These are phyloP conservation scores for Talaromyces trachyspermus DNA, from an alignment of 495 filamentous ascomycete genomes.

Conservation along the genomic window DNA sequence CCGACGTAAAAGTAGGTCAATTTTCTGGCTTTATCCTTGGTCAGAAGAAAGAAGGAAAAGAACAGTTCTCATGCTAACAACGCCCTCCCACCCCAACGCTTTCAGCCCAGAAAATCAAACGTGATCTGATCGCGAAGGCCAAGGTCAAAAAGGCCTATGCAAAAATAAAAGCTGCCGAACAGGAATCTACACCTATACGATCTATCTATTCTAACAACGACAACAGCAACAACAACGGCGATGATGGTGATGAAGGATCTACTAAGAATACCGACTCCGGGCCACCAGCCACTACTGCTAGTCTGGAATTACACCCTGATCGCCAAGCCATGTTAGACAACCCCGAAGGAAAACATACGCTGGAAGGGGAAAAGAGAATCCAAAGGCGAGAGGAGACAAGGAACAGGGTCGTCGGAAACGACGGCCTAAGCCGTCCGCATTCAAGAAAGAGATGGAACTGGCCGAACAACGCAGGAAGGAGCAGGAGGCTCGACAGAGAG, in stretches of 20 bases:
- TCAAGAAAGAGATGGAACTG: conserved; percentile 63
- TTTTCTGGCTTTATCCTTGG: conserved; percentile 1
- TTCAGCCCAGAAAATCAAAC: conserved; percentile 85
- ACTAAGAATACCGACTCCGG: conserved; percentile 19
- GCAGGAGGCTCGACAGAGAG: conserved; percentile 51
- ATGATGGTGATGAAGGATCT: conserved; percentile 11
- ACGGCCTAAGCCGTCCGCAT: conserved; percentile 58
- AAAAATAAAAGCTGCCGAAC: conserved; percentile 68
- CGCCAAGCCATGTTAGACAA: conserved; percentile 44
- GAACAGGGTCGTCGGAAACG: conserved; percentile 21
- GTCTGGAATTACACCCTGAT: conserved; percentile 62
- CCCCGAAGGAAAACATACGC: too few species aligned
- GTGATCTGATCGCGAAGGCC: conserved; percentile 82
- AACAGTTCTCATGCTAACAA: too few species aligned
- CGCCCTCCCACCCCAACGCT: too few species aligned
- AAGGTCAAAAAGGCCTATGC: conserved; percentile 90
- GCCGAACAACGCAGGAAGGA: conserved; percentile 60
- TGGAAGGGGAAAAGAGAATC: conserved; percentile 5
- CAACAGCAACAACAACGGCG: conserved; percentile 18
- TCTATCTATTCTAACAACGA: conserved; percentile 27
- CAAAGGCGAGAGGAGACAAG: conserved; percentile 10
- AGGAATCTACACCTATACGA: conserved; percentile 32
- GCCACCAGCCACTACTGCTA: conserved; percentile 16
- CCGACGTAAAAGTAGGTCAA: conserved; percentile 69
- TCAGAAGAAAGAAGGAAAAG: too few species aligned